phyloP scores from a whole-genome alignment of 148 eudicot genomes.

The Vaccinium macrocarpon region DNA sequence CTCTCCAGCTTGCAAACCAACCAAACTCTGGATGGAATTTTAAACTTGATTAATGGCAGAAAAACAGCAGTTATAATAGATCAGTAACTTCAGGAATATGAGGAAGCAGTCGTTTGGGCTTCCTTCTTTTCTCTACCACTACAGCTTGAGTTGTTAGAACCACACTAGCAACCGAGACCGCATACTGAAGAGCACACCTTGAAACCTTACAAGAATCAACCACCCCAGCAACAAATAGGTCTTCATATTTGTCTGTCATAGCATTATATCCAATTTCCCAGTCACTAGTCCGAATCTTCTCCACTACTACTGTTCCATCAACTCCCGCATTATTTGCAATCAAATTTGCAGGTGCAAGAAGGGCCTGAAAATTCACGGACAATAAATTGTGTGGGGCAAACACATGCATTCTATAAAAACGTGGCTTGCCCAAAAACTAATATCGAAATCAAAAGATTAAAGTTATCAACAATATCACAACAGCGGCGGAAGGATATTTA shows the following conservation, averaged over 20 bases:
- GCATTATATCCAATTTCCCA: slow-evolving; percentile 83
- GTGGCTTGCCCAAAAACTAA: not conserved
- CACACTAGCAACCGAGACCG: slow-evolving; percentile 82
- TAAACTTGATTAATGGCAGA: not conserved
- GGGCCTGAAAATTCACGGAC: slow-evolving; percentile 63
- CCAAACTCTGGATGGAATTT: not conserved
- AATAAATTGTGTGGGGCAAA: slow-evolving; percentile 8
- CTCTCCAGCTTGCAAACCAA: not conserved
- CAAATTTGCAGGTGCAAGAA: slow-evolving; percentile 74
- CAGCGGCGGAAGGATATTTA: not conserved
- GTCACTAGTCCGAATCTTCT: slow-evolving; percentile 46
- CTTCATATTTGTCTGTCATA: slow-evolving; percentile 68
- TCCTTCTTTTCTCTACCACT: slow-evolving; percentile 60
- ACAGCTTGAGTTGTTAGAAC: slow-evolving; percentile 87
- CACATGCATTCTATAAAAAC: not conserved
- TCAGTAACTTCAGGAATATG: slow-evolving; percentile 64
- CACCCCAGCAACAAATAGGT: slow-evolving; percentile 73
- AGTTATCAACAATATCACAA: not conserved
- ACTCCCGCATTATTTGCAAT: slow-evolving; percentile 89
- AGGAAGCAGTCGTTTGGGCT: slow-evolving; percentile 65
- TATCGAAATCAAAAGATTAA: not conserved
- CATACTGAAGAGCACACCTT: slow-evolving; percentile 76
- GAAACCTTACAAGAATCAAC: slow-evolving; percentile 85
- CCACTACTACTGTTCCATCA: slow-evolving; percentile 82
- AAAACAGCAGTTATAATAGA: not conserved